Percentiles rank a stretch among this genome's conserved stretches.
These are phyloP conservation scores for Saccharomycopsis guyanensis DNA, from an alignment of 805 yeast genomes.

Conservation along the genomic window DNA sequence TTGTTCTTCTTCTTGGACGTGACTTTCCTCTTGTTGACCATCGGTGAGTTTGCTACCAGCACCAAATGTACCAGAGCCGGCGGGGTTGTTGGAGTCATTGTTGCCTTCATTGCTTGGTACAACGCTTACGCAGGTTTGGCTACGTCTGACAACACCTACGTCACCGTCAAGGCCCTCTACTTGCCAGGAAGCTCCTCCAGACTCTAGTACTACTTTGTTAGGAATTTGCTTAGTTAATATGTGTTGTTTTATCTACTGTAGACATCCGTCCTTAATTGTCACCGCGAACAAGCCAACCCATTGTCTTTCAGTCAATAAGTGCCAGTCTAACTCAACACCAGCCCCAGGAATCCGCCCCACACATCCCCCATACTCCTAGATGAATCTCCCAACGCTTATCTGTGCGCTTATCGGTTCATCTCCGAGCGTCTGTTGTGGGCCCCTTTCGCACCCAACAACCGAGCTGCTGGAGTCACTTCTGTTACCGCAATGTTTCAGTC, in stretches of 20 bases:
- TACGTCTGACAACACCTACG: slow-evolving; percentile 48
- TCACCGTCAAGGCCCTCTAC: slow-evolving; percentile 37
- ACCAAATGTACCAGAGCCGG: slow-evolving; percentile 38
- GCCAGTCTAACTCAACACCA: no score
- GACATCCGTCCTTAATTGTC: no score
- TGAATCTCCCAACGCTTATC: no score
- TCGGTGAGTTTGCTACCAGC: slow-evolving; percentile 42
- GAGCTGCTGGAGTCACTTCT: no score
- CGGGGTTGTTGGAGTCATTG: slow-evolving; percentile 47
- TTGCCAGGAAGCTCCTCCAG: slow-evolving; percentile 33
- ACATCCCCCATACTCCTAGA: no score
- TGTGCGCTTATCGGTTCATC: no score
- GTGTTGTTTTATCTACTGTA: neutral
- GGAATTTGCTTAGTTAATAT: neutral
- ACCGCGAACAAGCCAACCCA: no score
- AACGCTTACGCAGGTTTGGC: slow-evolving; percentile 57
- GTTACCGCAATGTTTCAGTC: no score
- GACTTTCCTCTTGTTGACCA: slow-evolving; percentile 48
- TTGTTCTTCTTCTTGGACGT: slow-evolving; percentile 46
- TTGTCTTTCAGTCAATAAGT: no score
- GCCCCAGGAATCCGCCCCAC: no score
- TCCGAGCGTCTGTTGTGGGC: no score
- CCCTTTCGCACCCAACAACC: no score
- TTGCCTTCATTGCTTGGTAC: slow-evolving; percentile 50
- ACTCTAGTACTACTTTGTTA: neutral